Evolutionary conservation across 2,329 filamentous ascomycete genomes (phyloP), one percentile per base, ranked within the genome.

Genomic region (Sporothrix curviconia): DNA sequence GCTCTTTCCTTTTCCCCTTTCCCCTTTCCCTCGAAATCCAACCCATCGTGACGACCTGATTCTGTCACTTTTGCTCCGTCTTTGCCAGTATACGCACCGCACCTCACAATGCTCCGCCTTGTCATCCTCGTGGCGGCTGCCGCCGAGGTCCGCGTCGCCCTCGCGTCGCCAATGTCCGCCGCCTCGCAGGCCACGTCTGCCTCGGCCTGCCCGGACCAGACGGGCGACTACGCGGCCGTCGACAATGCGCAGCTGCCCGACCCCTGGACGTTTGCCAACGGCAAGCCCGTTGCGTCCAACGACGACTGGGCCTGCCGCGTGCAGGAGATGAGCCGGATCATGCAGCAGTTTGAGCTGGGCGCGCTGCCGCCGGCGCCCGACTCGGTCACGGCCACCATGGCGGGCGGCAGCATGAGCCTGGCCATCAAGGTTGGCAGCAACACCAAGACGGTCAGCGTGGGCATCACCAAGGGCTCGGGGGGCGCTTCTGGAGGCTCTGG

Each of bases 301-400:
- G 72, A 66, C 24, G 70, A 78, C 60, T 81, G 74, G 66, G 68
- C 71, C 55, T 80, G 78, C 66, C 76, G 78, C 51, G 69, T 70
- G 62, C 66, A 71, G 42, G 76, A 80, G 66, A 78, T 80, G 65
- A 72, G 66, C 64, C 72, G 74, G 61, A 68, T 74, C 47, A 66
- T 81, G 63, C 74, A 79, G 66, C 74, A 76, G 64, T 79, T 76
- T 65, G 78, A 80, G 67, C 71, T 79, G 17, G 78, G 78, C 53
- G 71, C 69, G 57, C 74, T 76, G 65, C 78, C 77, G 6, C 68
- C 68, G n/a, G 71, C 74, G 5, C 76, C 77, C 3, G 72, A 75
- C 64, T 72, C 68, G 8, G 70, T 80, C 56, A 74, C 75, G 58
- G 77, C 72, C 24, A 70, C 75, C 5, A 64, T 76, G 36, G 73